phyloP scores from a whole-genome alignment of 345 rosid genomes.

The Aurinia saxatilis region DNA sequence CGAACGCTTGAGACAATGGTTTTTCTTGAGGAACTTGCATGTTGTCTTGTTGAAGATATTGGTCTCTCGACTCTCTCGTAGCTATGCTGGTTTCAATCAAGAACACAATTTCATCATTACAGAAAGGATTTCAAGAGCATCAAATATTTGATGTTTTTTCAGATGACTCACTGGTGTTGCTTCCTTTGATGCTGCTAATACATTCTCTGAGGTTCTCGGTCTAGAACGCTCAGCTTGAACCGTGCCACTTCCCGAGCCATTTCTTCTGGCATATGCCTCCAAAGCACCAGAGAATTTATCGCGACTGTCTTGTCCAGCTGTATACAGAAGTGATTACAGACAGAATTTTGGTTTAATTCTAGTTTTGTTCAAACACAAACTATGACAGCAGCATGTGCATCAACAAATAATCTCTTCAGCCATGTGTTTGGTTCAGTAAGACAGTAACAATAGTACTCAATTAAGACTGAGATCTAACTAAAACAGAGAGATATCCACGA shows the following conservation, averaged over 20 bases:
- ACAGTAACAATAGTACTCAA: constrained; percentile 3
- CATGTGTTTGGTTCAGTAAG: neutral
- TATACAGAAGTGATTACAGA: neutral
- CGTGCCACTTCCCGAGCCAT: constrained; percentile 43
- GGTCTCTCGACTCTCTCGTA: constrained; percentile 45
- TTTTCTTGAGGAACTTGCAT: constrained; percentile 69
- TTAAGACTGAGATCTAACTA: neutral
- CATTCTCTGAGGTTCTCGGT: constrained; percentile 54
- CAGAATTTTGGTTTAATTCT: neutral
- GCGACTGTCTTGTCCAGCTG: constrained; percentile 56
- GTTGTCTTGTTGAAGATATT: constrained; percentile 60
- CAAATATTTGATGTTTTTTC: neutral
- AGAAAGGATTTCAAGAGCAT: neutral
- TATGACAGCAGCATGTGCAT: neutral
- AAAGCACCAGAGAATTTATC: constrained; percentile 69
- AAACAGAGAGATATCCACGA: neutral
- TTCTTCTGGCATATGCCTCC: constrained; percentile 69
- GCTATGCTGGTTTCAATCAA: constrained; percentile 44
- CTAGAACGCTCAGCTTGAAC: constrained; percentile 45
- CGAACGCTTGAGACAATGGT: constrained; percentile 53
- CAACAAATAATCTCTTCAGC: neutral
- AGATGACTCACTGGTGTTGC: constrained; percentile 37
- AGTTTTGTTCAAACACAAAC: neutral
- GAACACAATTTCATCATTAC: constrained; percentile 12
- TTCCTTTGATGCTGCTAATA: constrained; percentile 47